Percentiles rank a stretch among this genome's conserved stretches.
Conservation (phyloP, 2,329 filamentous ascomycete genomes). For the Phaeosphaeria sp. region DNA sequence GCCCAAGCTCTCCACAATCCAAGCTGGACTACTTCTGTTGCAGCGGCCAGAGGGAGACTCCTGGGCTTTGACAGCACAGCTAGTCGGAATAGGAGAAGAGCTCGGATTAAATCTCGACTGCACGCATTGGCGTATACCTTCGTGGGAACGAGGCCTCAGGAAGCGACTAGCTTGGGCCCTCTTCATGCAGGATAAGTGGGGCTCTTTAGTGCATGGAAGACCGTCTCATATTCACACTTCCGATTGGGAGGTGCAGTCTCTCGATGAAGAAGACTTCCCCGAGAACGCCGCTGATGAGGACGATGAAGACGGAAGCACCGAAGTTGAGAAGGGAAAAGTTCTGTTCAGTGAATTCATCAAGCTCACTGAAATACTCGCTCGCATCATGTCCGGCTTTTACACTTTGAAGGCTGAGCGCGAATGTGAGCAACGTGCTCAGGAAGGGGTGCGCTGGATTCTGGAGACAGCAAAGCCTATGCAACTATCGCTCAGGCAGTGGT, state of each 20-base stretch:
- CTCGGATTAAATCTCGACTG: constrained; percentile 62
- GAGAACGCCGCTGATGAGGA: constrained; percentile 42
- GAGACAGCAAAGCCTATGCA: constrained; percentile 62
- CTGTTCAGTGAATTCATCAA: constrained; percentile 61
- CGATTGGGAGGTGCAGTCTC: constrained; percentile 63
- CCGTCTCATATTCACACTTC: constrained; percentile 61
- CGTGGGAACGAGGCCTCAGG: constrained; percentile 68
- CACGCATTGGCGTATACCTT: constrained; percentile 66
- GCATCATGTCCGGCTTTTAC: constrained; percentile 61
- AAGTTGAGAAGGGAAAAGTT: constrained; percentile 44
- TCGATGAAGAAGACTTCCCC: constrained; percentile 55
- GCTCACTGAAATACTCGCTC: constrained; percentile 60
- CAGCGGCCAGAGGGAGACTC: constrained; percentile 44
- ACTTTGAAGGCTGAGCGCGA: constrained; percentile 57
- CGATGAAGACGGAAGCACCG: constrained; percentile 42
- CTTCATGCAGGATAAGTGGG: constrained; percentile 71
- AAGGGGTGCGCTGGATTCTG: constrained; percentile 58
- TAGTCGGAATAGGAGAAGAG: constrained; percentile 49
- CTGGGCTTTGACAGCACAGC: constrained; percentile 44
- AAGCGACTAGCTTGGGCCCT: constrained; percentile 69
- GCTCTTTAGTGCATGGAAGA: constrained; percentile 63
- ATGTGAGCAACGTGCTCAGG: constrained; percentile 48
- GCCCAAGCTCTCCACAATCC: constrained; percentile 51
- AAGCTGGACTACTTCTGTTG: constrained; percentile 49
- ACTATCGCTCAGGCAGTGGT: constrained; percentile 61